phyloP scores from a whole-genome alignment of 768 basidiomycete genomes.

The Termitomyces sp. region DNA sequence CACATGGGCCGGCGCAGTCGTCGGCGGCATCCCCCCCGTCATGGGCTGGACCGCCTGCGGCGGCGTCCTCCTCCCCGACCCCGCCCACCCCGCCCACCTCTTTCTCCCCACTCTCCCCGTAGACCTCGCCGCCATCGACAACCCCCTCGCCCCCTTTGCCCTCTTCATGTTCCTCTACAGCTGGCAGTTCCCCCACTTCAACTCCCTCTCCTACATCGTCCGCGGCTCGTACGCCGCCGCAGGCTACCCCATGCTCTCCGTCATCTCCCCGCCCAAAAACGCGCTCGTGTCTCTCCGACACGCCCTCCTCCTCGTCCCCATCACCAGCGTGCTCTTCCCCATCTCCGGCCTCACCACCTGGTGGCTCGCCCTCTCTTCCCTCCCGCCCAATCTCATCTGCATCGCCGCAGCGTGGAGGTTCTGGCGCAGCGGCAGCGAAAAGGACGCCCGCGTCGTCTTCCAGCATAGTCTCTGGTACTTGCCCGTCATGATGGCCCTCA shows the following conservation, averaged over 20 bases:
- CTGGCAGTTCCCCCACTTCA: slow-evolving; percentile 99
- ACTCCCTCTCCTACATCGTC: slow-evolving; percentile 82
- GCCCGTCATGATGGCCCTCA: slow-evolving; percentile 82
- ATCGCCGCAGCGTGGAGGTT: slow-evolving; percentile 68
- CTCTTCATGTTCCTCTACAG: slow-evolving; percentile 85
- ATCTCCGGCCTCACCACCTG: slow-evolving; percentile 92
- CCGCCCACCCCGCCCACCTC: slow-evolving; percentile 49
- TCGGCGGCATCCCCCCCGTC: slow-evolving; percentile 88
- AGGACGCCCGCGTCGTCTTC: slow-evolving; percentile 73
- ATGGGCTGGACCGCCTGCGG: slow-evolving; percentile 99
- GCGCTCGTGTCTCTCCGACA: slow-evolving; percentile 84
- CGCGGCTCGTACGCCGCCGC: slow-evolving; percentile 88
- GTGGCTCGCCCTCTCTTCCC: slow-evolving; percentile 74
- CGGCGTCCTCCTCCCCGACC: slow-evolving; percentile 64
- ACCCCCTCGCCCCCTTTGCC: slow-evolving; percentile 74
- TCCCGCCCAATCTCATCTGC: slow-evolving; percentile 72
- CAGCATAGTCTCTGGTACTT: slow-evolving; percentile 86
- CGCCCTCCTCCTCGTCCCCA: slow-evolving; percentile 65
- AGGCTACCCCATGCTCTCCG: slow-evolving; percentile 90
- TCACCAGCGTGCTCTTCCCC: slow-evolving; percentile 78
- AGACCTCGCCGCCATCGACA: slow-evolving; percentile 57
- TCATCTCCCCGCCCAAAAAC: slow-evolving; percentile 73
- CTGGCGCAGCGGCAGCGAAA: slow-evolving; percentile 66
- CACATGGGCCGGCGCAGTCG: slow-evolving; percentile 93
- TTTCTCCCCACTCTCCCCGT: slow-evolving; percentile 47